phyloP scores from a whole-genome alignment of 192 early-diverging fungal genomes.

The Thoreauomyces humboldtii region DNA sequence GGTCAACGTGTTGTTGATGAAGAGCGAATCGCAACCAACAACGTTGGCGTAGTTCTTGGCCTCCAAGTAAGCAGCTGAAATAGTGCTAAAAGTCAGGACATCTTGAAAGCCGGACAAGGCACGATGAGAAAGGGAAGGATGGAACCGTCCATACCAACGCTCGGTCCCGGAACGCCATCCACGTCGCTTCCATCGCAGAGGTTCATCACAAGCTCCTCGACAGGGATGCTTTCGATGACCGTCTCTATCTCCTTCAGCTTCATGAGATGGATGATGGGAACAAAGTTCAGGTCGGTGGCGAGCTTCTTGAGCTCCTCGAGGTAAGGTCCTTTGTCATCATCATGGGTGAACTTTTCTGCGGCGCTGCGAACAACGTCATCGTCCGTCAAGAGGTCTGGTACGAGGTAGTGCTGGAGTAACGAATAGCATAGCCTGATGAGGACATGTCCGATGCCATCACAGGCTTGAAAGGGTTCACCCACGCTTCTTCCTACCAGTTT shows the following conservation, averaged over 20 bases:
- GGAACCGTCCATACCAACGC: constrained; percentile 38
- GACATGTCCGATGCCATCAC: background rate
- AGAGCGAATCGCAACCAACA: constrained; percentile 39
- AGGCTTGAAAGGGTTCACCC: background rate
- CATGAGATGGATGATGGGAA: constrained; percentile 30
- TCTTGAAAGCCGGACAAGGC: too few relatives aligned
- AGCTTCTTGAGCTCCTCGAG: constrained; percentile 26
- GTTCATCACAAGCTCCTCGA: constrained; percentile 36
- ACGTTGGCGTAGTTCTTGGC: constrained; percentile 32
- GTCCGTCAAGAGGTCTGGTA: constrained; percentile 31
- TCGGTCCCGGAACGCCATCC: constrained; percentile 40
- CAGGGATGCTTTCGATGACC: constrained; percentile 22
- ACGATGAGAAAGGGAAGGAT: too few relatives aligned
- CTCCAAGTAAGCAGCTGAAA: constrained; percentile 34
- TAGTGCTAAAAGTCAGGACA: too few relatives aligned
- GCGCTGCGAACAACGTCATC: constrained; percentile 27
- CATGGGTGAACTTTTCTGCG: constrained; percentile 31
- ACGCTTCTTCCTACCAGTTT: constrained; percentile 16
- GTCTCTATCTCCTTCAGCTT: constrained; percentile 12
- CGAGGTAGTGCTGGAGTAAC: constrained; percentile 31
- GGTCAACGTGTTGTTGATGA: constrained; percentile 41
- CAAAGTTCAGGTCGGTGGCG: constrained; percentile 30
- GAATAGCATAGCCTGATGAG: background rate
- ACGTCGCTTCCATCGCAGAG: constrained; percentile 40
- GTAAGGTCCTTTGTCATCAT: constrained; percentile 39